Evolutionary conservation across 2,329 filamentous ascomycete species (phyloP).

Genomic region (Monosporascus sp.): DNA sequence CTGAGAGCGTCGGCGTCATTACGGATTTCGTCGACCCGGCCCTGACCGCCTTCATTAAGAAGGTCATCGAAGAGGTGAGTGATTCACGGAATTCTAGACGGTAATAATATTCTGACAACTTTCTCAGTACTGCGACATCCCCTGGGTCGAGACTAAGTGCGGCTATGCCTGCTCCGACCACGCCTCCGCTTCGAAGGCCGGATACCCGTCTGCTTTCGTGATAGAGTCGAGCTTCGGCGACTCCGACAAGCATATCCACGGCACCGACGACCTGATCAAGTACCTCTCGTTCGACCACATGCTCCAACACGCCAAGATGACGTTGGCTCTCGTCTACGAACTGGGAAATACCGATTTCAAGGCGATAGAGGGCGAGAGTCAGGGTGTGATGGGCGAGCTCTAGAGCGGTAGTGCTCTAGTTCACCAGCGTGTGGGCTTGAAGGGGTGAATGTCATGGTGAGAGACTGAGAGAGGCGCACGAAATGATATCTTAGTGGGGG

Average conservation of each 20-base stretch:
- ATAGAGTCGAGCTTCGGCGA: conserved; percentile 68
- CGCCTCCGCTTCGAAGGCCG: conserved; percentile 66
- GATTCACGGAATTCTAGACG: conserved; percentile 26
- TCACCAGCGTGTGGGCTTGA: no score
- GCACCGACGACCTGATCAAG: conserved; percentile 64
- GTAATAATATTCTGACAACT: conserved; percentile 24
- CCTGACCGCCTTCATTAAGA: conserved; percentile 86
- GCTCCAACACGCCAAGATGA: conserved; percentile 84
- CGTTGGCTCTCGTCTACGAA: conserved; percentile 77
- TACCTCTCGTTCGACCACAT: conserved; percentile 82
- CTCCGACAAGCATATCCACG: conserved; percentile 64
- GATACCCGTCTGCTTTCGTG: conserved; percentile 70
- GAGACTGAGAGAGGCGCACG: no score
- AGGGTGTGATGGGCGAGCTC: conserved; percentile 29
- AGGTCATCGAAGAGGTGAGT: conserved; percentile 60
- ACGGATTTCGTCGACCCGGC: conserved; percentile 82
- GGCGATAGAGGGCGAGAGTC: conserved; percentile 28
- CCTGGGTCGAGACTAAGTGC: conserved; percentile 81
- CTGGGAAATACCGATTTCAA: conserved; percentile 71
- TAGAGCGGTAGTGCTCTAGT: conserved; percentile 9
- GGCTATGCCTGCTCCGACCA: conserved; percentile 81
- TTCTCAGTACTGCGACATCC: conserved; percentile 72
- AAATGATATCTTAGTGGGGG: no score
- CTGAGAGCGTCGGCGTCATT: conserved; percentile 86
- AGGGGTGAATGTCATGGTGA: no score